Evolutionary conservation across 2,329 filamentous ascomycete species (phyloP).

Genomic region (Rutstroemia sp.): DNA sequence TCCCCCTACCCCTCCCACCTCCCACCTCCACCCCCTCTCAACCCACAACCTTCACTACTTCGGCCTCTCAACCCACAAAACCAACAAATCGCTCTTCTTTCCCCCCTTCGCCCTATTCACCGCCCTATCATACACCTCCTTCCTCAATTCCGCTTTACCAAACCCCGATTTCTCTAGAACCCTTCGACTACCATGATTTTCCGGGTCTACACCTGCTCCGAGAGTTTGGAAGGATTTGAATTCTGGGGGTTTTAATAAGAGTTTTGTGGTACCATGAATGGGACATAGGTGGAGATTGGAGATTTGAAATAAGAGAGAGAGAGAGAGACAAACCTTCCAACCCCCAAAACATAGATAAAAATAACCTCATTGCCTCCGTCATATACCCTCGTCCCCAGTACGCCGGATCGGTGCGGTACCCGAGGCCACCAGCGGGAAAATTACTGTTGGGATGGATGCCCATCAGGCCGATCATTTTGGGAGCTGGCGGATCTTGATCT

Average conservation of each 20-base stretch:
- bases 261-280: neutral
- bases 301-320: neutral
- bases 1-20: no score
- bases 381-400: conserved; percentile 16
- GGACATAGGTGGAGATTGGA: neutral
- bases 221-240: neutral
- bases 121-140: conserved; percentile 3
- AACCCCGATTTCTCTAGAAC: conserved; percentile 19
- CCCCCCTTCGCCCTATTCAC: neutral
- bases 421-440: conserved; percentile 9
- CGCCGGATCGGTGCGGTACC: conserved; percentile 13
- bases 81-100: neutral
- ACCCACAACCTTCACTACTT: neutral
- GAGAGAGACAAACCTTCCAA: neutral
- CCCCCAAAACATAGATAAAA: conserved; percentile 7
- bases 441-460: neutral
- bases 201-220: conserved; percentile 10
- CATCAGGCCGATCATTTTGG: conserved; percentile 5
- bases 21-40: neutral
- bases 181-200: conserved; percentile 17
- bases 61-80: neutral
- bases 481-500: no score
- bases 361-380: conserved; percentile 11
- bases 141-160: conserved; percentile 8
- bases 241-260: neutral